These are phyloP conservation scores for Puccinia coronata DNA, from an alignment of 1,284 basidiomycete species.

Conservation along the genomic window DNA sequence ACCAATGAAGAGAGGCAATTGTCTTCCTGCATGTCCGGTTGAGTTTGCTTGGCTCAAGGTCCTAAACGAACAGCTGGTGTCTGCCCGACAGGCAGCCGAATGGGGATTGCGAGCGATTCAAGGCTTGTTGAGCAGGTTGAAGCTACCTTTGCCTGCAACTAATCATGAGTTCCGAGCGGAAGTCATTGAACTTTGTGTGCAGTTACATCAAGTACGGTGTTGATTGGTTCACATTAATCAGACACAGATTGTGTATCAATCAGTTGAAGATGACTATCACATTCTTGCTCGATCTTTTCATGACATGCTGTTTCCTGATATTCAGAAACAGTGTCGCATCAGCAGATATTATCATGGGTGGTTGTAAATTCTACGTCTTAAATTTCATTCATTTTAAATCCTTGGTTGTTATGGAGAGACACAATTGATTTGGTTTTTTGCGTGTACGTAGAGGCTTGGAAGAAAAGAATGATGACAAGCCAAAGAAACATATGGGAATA, in stretches of 20 bases:
- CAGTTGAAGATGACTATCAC: not conserved
- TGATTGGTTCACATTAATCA: not conserved
- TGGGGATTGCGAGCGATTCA: constrained; percentile 12
- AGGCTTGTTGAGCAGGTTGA: not conserved
- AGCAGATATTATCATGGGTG: not conserved
- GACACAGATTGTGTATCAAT: not conserved
- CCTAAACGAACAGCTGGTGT: not conserved
- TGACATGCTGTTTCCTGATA: not conserved
- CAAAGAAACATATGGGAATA: too few relatives aligned
- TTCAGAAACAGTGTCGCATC: not conserved
- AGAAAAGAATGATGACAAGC: too few relatives aligned
- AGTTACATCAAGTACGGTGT: not conserved
- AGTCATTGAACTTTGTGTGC: not conserved
- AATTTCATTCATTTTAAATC: not conserved
- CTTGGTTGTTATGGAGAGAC: too few relatives aligned
- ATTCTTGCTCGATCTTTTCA: not conserved
- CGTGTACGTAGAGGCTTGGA: too few relatives aligned
- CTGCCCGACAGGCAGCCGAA: constrained; percentile 4
- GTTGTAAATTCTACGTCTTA: not conserved
- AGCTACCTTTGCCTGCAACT: not conserved
- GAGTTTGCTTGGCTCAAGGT: not conserved
- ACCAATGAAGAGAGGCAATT: not conserved
- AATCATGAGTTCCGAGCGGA: not conserved
- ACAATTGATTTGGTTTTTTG: too few relatives aligned
- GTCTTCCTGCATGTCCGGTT: not conserved